Conservation (phyloP, 768 basidiomycete genomes). For the Russula sp. region DNA sequence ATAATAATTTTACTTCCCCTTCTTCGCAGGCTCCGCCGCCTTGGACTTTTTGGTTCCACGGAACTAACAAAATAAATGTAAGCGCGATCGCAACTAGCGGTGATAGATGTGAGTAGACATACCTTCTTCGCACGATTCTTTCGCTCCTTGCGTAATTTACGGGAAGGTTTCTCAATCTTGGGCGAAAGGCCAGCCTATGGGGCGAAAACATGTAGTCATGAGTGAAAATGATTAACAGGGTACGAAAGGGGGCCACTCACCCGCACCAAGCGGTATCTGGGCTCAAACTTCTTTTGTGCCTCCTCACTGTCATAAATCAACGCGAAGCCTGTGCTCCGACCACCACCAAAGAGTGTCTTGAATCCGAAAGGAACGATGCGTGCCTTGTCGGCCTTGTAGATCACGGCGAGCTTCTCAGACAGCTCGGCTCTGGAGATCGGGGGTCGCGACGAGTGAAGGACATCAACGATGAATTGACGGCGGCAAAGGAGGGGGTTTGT, state of each 20-base stretch:
- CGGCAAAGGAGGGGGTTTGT: conserved; percentile 96
- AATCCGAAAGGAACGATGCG: conserved; percentile 95
- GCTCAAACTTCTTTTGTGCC: conserved; percentile 96
- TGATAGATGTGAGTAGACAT: conserved; percentile 22
- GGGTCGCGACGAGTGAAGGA: conserved; percentile 92
- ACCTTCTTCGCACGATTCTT: conserved; percentile 99
- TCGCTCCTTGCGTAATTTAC: conserved; percentile 98
- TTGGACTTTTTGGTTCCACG: conserved; percentile 95
- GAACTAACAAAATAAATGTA: conserved; percentile 51
- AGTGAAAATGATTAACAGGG: neutral
- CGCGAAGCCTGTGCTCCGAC: conserved; percentile 94
- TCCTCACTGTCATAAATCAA: conserved; percentile 96
- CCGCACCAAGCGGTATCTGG: conserved; percentile 89
- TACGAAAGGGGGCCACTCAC: conserved; percentile 49
- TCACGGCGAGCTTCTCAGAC: conserved; percentile 81
- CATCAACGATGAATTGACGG: conserved; percentile 92
- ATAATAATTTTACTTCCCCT: conserved; percentile 70
- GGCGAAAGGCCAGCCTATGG: conserved; percentile 59
- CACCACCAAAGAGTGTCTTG: conserved; percentile 96
- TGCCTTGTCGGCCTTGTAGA: conserved; percentile 91
- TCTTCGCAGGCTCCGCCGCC: conserved; percentile 89
- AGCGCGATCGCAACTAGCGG: neutral
- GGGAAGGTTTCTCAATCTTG: conserved; percentile 88
- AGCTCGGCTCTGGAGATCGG: conserved; percentile 93
- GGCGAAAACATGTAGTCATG: neutral